Evolutionary conservation across 2,329 filamentous ascomycete species (phyloP).

Genomic region (Clarireedia homoeocarpa): DNA sequence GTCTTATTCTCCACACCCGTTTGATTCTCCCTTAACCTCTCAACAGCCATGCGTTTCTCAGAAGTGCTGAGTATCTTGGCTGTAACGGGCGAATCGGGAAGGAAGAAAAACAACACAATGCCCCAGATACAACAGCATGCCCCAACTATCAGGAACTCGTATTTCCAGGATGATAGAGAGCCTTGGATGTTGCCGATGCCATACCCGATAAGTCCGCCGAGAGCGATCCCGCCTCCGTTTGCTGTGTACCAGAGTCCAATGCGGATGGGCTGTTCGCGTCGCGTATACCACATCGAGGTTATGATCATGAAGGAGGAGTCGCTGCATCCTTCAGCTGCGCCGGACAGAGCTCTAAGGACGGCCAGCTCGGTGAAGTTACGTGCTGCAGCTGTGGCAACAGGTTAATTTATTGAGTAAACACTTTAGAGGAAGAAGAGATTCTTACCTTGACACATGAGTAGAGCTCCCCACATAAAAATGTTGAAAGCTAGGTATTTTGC

Average conservation of each 20-base stretch:
- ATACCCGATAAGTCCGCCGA: slow-evolving; percentile 47
- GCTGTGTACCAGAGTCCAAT: slow-evolving; percentile 51
- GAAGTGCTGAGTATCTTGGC: slow-evolving; percentile 16
- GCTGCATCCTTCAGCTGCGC: slow-evolving; percentile 29
- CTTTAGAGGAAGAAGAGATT: slow-evolving; percentile 22
- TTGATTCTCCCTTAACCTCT: slow-evolving; percentile 30
- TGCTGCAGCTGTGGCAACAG: slow-evolving; percentile 22
- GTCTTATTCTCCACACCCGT: slow-evolving; percentile 29
- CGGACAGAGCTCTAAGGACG: background rate
- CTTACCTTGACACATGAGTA: background rate
- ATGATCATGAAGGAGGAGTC: slow-evolving; percentile 44
- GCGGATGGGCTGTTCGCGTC: slow-evolving; percentile 52
- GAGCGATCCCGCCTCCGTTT: slow-evolving; percentile 52
- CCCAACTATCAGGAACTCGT: slow-evolving; percentile 47
- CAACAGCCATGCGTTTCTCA: slow-evolving; percentile 28
- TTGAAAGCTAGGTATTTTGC: slow-evolving; percentile 37
- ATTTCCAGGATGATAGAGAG: slow-evolving; percentile 44
- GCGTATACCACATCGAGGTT: slow-evolving; percentile 44
- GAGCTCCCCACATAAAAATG: slow-evolving; percentile 1
- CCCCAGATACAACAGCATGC: slow-evolving; percentile 34
- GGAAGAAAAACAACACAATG: slow-evolving; percentile 27
- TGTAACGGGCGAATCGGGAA: slow-evolving; percentile 19
- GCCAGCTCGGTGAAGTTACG: slow-evolving; percentile 2
- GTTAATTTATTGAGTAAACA: slow-evolving; percentile 30
- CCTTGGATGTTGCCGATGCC: slow-evolving; percentile 46